These are phyloP conservation scores for Raphanus sativus DNA, from an alignment of 345 rosid species.

Conservation along the genomic window DNA sequence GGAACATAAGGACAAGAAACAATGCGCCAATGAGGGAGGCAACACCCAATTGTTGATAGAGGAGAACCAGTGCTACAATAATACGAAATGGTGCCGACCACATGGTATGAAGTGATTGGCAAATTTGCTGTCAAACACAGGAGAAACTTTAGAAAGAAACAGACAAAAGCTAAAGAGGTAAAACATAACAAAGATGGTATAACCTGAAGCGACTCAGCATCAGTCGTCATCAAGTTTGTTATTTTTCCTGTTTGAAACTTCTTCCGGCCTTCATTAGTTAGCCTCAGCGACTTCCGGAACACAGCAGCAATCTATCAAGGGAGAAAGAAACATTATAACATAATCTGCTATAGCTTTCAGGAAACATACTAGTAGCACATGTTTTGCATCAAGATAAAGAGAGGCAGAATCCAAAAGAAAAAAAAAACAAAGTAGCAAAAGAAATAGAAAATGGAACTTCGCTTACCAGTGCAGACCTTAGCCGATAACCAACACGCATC, in stretches of 20 bases:
- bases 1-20: slow-evolving; percentile 82
- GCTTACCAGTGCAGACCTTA: slow-evolving; percentile 88
- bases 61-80: slow-evolving; percentile 70
- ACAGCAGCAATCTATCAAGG: slow-evolving; percentile 85
- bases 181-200: slow-evolving; percentile 24
- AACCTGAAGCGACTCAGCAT: slow-evolving; percentile 94
- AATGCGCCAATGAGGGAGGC: slow-evolving; percentile 66
- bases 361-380: neutral
- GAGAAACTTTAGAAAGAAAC: neutral
- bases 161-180: neutral
- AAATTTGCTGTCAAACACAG: slow-evolving; percentile 70
- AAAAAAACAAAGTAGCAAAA: slow-evolving; percentile 10
- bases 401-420: neutral
- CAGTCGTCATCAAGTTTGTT: slow-evolving; percentile 98
- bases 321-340: neutral
- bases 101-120: slow-evolving; percentile 92
- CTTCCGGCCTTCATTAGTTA: slow-evolving; percentile 84
- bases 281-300: slow-evolving; percentile 87
- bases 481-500: slow-evolving; percentile 95
- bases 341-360: neutral
- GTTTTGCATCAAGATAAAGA: neutral
- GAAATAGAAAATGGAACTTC: slow-evolving; percentile 6
- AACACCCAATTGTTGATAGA: slow-evolving; percentile 56
- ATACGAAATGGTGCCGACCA: slow-evolving; percentile 99
- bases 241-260: slow-evolving; percentile 89